Conservation (phyloP, 257 asterid species). For the Rehmannia glutinosa region DNA sequence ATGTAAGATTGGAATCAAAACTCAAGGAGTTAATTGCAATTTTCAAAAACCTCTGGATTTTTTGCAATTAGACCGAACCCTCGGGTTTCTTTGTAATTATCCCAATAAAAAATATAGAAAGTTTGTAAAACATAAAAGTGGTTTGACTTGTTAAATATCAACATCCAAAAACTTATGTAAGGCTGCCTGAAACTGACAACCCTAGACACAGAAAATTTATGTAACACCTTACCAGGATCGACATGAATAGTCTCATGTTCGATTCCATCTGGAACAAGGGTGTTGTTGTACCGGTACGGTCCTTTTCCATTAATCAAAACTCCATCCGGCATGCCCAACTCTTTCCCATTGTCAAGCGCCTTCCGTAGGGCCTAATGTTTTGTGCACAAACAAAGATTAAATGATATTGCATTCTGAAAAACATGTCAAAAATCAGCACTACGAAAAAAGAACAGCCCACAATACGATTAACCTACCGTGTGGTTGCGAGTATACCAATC, state of each 20-base stretch:
- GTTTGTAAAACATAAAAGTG: too few species aligned
- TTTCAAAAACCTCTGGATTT: too few species aligned
- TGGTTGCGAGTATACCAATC: constrained; percentile 78
- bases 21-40: too few species aligned
- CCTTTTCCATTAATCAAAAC: constrained; percentile 87
- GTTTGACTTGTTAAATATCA: too few species aligned
- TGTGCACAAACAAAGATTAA: neutral
- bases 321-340: constrained; percentile 76
- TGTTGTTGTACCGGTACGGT: constrained; percentile 61
- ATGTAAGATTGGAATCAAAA: too few species aligned
- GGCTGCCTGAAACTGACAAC: too few species aligned
- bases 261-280: constrained; percentile 72
- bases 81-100: too few species aligned
- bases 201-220: too few species aligned
- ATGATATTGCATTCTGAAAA: neutral
- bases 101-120: too few species aligned
- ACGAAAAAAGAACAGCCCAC: constrained; percentile 16
- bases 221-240: constrained; percentile 47
- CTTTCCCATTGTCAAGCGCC: constrained; percentile 53
- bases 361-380: constrained; percentile 46
- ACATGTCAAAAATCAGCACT: neutral
- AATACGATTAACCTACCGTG: constrained; percentile 44
- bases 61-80: too few species aligned
- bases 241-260: constrained; percentile 58
- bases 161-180: too few species aligned